phyloP scores from a whole-genome alignment of 768 basidiomycete genomes.

The Russula ochroleuca region DNA sequence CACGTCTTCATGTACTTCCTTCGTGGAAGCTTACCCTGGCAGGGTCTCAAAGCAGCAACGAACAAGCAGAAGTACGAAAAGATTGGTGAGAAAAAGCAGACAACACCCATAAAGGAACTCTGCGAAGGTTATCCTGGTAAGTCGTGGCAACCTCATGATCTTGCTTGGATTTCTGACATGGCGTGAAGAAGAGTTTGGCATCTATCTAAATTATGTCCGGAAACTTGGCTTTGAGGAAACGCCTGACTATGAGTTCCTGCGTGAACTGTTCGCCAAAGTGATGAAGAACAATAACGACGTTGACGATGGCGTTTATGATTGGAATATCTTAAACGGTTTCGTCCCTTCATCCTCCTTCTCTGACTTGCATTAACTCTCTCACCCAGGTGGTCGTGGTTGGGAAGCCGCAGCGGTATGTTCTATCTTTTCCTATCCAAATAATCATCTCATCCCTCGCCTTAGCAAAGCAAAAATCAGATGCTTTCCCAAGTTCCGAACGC shows the following conservation, averaged over 20 bases:
- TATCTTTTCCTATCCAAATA: neutral
- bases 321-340: conserved; percentile 85
- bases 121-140: conserved; percentile 92
- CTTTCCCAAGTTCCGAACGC: conserved; percentile 60
- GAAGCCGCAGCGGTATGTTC: conserved; percentile 69
- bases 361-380: neutral
- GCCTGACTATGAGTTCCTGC: conserved; percentile 96
- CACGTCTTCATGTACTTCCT: conserved; percentile 99
- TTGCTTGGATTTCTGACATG: neutral
- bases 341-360: conserved; percentile 2
- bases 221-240: conserved; percentile 99
- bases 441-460: neutral
- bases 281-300: conserved; percentile 86
- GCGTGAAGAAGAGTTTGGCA: conserved; percentile 87
- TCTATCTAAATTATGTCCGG: conserved; percentile 98
- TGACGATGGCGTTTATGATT: conserved; percentile 94
- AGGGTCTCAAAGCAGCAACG: conserved; percentile 97
- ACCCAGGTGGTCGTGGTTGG: conserved; percentile 86
- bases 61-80: conserved; percentile 99
- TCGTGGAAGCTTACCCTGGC: conserved; percentile 96
- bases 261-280: conserved; percentile 91
- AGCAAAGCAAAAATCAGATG: conserved; percentile 60
- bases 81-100: conserved; percentile 99
- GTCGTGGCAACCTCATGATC: conserved; percentile 28
- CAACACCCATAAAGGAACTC: conserved; percentile 94